These are phyloP conservation scores for Xylaria arbuscula DNA, from an alignment of 2,329 filamentous ascomycete species.

Conservation along the genomic window DNA sequence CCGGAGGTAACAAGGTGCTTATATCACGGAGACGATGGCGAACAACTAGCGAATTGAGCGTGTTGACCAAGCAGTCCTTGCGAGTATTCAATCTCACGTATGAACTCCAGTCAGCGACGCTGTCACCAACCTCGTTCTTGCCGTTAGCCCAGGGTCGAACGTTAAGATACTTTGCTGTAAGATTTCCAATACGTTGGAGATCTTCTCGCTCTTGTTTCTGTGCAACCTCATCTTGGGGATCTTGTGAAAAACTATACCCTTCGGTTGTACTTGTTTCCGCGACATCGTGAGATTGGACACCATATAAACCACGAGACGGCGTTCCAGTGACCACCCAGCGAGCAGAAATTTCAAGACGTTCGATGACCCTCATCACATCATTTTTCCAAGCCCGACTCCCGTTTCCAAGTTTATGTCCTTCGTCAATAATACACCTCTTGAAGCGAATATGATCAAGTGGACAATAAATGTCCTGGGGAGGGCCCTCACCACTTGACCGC, in stretches of 20 bases:
- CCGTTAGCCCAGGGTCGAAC: constrained; percentile 82
- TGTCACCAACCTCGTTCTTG: constrained; percentile 63
- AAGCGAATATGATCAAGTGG: constrained; percentile 80
- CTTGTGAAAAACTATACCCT: constrained; percentile 40
- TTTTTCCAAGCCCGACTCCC: constrained; percentile 66
- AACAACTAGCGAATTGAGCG: constrained; percentile 82
- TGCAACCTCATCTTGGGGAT: constrained; percentile 48
- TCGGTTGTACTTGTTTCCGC: constrained; percentile 6
- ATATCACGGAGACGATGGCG: constrained; percentile 82
- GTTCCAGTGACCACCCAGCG: constrained; percentile 94
- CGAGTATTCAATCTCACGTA: constrained; percentile 73
- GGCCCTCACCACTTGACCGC: constrained; percentile 52
- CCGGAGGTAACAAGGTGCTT: constrained; percentile 73
- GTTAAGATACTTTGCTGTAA: constrained; percentile 77
- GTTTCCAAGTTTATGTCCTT: constrained; percentile 86
- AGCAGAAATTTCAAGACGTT: constrained; percentile 71
- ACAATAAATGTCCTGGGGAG: constrained; percentile 56
- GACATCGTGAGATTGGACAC: constrained; percentile 63
- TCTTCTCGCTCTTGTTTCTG: constrained; percentile 66
- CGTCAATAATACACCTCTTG: constrained; percentile 90
- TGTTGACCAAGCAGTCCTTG: constrained; percentile 71
- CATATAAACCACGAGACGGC: constrained; percentile 84
- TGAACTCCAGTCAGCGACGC: constrained; percentile 73
- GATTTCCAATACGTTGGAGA: constrained; percentile 72
- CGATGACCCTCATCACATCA: constrained; percentile 62